phyloP scores from a whole-genome alignment of 2,329 filamentous ascomycete genomes.

The Neofusicoccum kwambonambiense region DNA sequence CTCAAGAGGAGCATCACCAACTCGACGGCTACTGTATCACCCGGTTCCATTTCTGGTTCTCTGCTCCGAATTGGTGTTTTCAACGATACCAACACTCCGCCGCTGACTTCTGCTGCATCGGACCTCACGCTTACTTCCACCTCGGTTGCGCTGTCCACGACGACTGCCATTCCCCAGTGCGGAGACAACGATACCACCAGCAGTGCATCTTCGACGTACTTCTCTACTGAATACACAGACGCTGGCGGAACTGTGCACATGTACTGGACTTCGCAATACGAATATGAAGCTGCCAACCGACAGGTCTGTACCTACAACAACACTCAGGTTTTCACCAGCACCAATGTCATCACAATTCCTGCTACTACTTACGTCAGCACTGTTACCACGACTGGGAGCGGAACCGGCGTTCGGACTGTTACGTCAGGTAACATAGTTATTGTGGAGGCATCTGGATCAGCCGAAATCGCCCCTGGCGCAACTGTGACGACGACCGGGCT shows the following conservation, averaged over 20 bases:
- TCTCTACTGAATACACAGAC: constrained; percentile 9
- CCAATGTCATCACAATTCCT: constrained; percentile 8
- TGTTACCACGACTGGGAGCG: neutral
- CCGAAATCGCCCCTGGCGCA: neutral
- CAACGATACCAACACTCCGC: neutral
- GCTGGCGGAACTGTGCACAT: constrained; percentile 2
- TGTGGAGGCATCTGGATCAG: neutral
- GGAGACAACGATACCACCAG: neutral
- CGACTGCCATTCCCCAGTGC: neutral
- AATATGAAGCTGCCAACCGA: neutral
- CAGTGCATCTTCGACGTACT: constrained; percentile 5
- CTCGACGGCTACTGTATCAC: neutral
- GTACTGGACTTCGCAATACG: neutral
- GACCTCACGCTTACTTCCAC: neutral
- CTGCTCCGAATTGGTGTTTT: neutral
- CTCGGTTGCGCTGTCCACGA: neutral
- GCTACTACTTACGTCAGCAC: neutral
- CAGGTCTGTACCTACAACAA: constrained; percentile 17
- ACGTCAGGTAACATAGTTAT: constrained; percentile 7
- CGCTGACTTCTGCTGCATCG: neutral
- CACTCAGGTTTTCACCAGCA: constrained; percentile 3
- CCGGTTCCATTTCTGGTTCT: neutral
- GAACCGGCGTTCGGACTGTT: neutral
- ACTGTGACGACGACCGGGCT: neutral
- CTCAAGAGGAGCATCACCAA: constrained; percentile 6